phyloP scores from a whole-genome alignment of 192 early-diverging fungal species.

The Backusella macrospora region DNA sequence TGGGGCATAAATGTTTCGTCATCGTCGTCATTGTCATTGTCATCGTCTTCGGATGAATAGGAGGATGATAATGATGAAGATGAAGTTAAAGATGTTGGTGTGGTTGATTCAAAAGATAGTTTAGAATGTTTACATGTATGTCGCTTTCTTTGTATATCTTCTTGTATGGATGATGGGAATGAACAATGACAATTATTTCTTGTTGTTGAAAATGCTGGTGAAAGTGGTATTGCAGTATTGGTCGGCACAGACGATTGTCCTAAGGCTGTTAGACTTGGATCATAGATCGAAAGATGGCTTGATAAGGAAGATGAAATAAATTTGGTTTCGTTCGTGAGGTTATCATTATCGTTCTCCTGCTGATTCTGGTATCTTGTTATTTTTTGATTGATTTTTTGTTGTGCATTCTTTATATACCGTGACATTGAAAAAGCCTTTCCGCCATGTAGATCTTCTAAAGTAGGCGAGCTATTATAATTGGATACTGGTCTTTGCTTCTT shows the following conservation, averaged over 20 bases:
- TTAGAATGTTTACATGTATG: background rate
- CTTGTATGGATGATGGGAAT: background rate
- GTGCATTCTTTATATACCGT: constrained; percentile 45
- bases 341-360: background rate
- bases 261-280: constrained; percentile 39
- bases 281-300: constrained; percentile 31
- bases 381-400: constrained; percentile 38
- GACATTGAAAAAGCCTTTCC: constrained; percentile 71
- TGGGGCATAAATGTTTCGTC: constrained; percentile 3
- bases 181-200: constrained; percentile 8
- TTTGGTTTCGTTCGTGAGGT: background rate
- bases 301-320: background rate
- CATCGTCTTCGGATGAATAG: constrained; percentile 1
- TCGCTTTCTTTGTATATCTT: constrained; percentile 19
- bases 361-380: constrained; percentile 8
- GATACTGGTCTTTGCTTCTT: constrained; percentile 20
- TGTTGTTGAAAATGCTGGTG: constrained; percentile 28
- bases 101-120: constrained; percentile 3
- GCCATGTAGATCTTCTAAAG: constrained; percentile 69
- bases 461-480: constrained; percentile 58
- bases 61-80: background rate
- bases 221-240: constrained; percentile 22
- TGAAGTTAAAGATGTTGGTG: background rate
- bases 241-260: constrained; percentile 45
- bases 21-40: constrained; percentile 27